Percentiles rank a stretch among this genome's conserved stretches.
Conservation (phyloP, 305 asterid genomes). For the Fraxinus velutina region DNA sequence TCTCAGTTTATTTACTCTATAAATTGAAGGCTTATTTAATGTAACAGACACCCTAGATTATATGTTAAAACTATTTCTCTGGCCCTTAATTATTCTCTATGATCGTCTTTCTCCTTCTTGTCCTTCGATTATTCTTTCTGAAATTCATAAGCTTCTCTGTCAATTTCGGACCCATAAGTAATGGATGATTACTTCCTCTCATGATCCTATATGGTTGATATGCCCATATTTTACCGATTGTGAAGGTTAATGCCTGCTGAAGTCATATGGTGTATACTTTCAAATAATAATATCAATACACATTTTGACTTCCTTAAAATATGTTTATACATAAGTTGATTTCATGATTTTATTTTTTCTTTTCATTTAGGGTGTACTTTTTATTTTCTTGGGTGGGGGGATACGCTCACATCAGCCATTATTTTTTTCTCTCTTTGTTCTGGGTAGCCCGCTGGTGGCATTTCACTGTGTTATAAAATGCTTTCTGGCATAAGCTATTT, state of each 20-base stretch:
- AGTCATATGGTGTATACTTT: not conserved
- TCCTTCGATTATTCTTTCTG: not conserved
- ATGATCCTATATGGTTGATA: not conserved
- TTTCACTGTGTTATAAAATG: not conserved
- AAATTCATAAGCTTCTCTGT: not conserved
- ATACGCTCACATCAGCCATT: not conserved
- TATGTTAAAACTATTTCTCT: not conserved
- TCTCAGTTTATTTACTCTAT: not conserved
- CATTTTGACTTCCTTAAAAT: not conserved
- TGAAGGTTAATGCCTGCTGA: not conserved
- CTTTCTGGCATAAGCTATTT: not conserved
- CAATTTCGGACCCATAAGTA: not conserved
- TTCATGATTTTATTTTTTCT: not conserved
- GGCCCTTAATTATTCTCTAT: not conserved
- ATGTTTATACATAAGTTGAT: not conserved
- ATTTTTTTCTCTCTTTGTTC: not conserved
- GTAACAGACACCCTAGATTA: not conserved
- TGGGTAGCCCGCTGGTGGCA: not conserved
- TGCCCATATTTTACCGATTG: not conserved
- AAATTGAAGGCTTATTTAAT: not conserved
- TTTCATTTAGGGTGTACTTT: not conserved
- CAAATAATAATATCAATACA: not conserved
- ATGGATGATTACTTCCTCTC: not conserved
- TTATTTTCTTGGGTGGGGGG: not conserved
- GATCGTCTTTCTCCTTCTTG: not conserved